Evolutionary conservation across 75 land plant species (phyloP), one percentile per base, ranked within the genome.

Genomic region (Azolla pinnata): DNA sequence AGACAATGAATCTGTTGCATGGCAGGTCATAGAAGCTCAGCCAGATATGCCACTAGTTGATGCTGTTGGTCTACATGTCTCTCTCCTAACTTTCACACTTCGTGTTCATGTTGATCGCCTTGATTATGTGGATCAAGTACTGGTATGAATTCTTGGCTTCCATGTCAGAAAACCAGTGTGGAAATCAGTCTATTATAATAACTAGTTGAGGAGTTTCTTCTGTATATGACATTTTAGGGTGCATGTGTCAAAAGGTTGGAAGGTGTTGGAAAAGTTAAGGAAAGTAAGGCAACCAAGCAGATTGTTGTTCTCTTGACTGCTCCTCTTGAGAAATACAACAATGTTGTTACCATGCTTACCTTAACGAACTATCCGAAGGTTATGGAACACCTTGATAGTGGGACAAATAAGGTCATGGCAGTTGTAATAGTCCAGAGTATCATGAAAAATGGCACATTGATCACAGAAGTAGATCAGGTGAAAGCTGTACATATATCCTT

Each of bases 121-220:
- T 63, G 98, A 93, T 59, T 88, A 93, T 77, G 90, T 86, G n/a
- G 96, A 93, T 53, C 90, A 85, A 81, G 90, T 93, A 30, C 63
- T 93, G 98, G 98, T 93, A 85, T 30, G 74, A 46, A 12, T 19
- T 59, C 54, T 2, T 33, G n/a, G 31, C 17, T 57, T 27, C 33
- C 25, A 38, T 38, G 42, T 38, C 14, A n/a, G n/a, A n/a, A n/a
- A n/a, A n/a, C n/a, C n/a, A n/a, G n/a, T n/a, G n/a, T n/a, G n/a
- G n/a, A n/a, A 49, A 31, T 27, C 24, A 28, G 44, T 58, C 40
- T 16, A 35, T 58, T 32, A 5, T 7, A 33, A n/a, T 21, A 5
- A 33, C 40, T 42, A 10, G 44, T n/a, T n/a, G n/a, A n/a, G n/a
- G n/a, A n/a, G 0, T 68, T 27, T 29, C 0, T 32, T 33, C 25